phyloP scores from a whole-genome alignment of 2,329 filamentous ascomycete genomes.

The Metarhizium humberi region DNA sequence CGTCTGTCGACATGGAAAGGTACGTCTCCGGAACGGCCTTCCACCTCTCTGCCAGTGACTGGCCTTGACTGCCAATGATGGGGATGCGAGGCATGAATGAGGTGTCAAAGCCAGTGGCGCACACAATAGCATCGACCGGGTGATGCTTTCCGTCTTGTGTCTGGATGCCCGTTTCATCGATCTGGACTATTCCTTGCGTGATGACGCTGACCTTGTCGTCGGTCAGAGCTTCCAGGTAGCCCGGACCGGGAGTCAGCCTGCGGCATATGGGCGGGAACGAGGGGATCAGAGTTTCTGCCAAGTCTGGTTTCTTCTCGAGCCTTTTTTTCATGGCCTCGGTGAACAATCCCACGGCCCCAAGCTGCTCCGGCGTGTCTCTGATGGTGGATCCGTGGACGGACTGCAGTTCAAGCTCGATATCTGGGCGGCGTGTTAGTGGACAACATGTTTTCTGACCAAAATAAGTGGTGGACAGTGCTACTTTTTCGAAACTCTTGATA shows the following conservation, averaged over 20 bases:
- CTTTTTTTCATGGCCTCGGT: too few relatives aligned
- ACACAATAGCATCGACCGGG: slow-evolving; percentile 44
- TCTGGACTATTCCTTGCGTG: slow-evolving; percentile 33
- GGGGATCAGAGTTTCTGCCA: too few relatives aligned
- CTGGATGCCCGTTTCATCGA: slow-evolving; percentile 33
- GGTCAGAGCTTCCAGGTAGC: not conserved
- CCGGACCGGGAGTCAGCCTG: not conserved
- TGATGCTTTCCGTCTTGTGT: slow-evolving; percentile 10
- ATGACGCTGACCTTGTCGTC: slow-evolving; percentile 16
- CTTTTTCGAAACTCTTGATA: too few relatives aligned
- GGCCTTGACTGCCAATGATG: slow-evolving; percentile 32
- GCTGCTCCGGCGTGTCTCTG: too few relatives aligned
- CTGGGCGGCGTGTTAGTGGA: too few relatives aligned
- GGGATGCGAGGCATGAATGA: slow-evolving; percentile 41
- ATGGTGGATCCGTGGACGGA: too few relatives aligned
- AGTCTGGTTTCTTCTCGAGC: too few relatives aligned
- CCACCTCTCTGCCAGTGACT: slow-evolving; percentile 35
- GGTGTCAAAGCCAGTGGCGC: slow-evolving; percentile 45
- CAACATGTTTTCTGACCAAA: too few relatives aligned
- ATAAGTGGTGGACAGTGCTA: too few relatives aligned
- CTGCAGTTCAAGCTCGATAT: too few relatives aligned
- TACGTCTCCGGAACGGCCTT: slow-evolving; percentile 37
- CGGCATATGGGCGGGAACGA: too few relatives aligned
- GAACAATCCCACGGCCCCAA: too few relatives aligned
- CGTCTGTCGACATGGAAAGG: slow-evolving; percentile 33